Evolutionary conservation across 1,284 basidiomycete genomes (phyloP), one percentile per base, ranked within the genome.

Genomic region (Malassezia restricta): DNA sequence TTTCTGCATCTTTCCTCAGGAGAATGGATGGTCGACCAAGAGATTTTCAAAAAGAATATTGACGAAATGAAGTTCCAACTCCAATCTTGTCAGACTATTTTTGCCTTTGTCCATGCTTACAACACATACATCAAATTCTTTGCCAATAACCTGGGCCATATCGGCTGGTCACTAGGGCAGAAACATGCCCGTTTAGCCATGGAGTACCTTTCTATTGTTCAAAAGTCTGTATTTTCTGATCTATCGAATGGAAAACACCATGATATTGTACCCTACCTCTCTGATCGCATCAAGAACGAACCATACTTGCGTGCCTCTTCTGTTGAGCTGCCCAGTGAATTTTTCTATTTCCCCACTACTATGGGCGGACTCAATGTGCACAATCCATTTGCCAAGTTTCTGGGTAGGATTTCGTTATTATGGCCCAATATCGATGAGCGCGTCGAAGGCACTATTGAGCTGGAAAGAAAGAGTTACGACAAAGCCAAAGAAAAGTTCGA

Each of bases 41-140:
- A 46, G 11, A 30, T 12, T 4, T 8, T 46, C 9, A 9, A 5
- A 29, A 17, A 39, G 8, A 27, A 46, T 30, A 46, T 46, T 20
- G 12, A 20, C 20, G 44, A 46, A 39, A 46, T 46, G 44, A 32
- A 32, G 4, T 35, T 15, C 15, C 44, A 46, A 15, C 24, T 46
- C 3, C 14, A 29, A 9, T 37, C 31, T 8, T 46, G 44, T 24
- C 9, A 46, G 17, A 46, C 27, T 29, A 17, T 46, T 27, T 17
- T 46, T 20, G 27, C 44, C 7, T 46, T 46, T 35, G 17, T 46
- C 6, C 44, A 46, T 29, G 44, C 44, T 9, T 46, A 46, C 30
- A 46, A 46, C 24, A 46, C 44, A 8, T 46, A 46, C 15, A 46
- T 46, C 14, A 32, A 35, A 11, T 46, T 46, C 35, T 38, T 46